These are phyloP conservation scores for Ustilago lituana DNA, from an alignment of 1,284 basidiomycete genomes.

Conservation along the genomic window DNA sequence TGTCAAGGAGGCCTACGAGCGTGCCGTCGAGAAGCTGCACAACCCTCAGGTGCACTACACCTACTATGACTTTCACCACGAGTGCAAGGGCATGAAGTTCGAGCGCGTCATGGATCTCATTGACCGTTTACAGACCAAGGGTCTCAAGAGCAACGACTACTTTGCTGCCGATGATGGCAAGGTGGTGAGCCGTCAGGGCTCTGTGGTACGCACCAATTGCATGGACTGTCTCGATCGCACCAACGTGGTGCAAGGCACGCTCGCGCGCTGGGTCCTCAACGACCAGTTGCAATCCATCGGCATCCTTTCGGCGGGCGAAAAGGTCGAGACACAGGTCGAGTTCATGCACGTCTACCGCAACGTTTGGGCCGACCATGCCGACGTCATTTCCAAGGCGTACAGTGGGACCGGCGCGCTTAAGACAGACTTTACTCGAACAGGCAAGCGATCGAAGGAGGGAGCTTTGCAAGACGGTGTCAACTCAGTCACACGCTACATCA, in stretches of 20 bases:
- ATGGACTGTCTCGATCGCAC: conserved; percentile 93
- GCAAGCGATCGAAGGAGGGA: conserved; percentile 83
- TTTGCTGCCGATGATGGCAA: conserved; percentile 43
- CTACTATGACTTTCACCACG: conserved; percentile 98
- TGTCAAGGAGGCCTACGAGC: conserved; percentile 94
- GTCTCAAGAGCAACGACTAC: conserved; percentile 71
- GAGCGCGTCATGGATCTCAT: conserved; percentile 87
- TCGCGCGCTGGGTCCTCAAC: conserved; percentile 69
- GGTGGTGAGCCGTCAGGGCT: conserved; percentile 63
- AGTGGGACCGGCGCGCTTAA: conserved; percentile 95
- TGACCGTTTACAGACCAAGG: conserved; percentile 76
- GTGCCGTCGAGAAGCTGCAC: conserved; percentile 74
- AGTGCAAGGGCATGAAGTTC: conserved; percentile 95
- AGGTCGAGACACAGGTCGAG: conserved; percentile 55
- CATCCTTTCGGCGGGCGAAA: conserved; percentile 52
- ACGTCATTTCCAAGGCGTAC: conserved; percentile 89
- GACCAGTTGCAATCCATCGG: conserved; percentile 76
- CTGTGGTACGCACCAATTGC: conserved; percentile 71
- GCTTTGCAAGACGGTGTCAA: conserved; percentile 87
- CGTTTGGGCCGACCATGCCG: conserved; percentile 99
- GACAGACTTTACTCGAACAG: conserved; percentile 92
- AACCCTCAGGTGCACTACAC: conserved; percentile 81
- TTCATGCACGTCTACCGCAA: conserved; percentile 80
- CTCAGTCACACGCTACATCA: conserved; percentile 85
- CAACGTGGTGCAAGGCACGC: conserved; percentile 83